Percentiles rank a stretch among this genome's conserved stretches.
phyloP scores from a whole-genome alignment of 345 rosid species.

The Brassica juncea region DNA sequence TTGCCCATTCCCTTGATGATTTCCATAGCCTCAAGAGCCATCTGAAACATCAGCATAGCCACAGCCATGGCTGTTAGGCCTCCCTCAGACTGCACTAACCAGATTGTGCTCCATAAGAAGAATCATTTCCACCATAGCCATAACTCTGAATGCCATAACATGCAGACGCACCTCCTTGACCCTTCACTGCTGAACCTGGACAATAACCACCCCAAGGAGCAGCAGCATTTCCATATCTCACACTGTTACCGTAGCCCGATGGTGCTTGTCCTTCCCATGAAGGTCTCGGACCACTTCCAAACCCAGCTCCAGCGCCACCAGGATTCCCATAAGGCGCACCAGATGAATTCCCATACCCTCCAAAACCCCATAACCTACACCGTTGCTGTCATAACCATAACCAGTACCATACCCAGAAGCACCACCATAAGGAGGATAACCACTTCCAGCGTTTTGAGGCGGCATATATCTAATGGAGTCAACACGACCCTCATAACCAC shows the following conservation, averaged over 20 bases:
- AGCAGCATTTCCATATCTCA: slow-evolving; percentile 79
- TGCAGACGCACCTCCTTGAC: slow-evolving; percentile 69
- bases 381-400: slow-evolving; percentile 73
- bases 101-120: slow-evolving; percentile 64
- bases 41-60: slow-evolving; percentile 77
- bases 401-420: slow-evolving; percentile 76
- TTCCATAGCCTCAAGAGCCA: slow-evolving; percentile 69
- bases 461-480: slow-evolving; percentile 82
- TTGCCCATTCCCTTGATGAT: slow-evolving; percentile 69
- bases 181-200: slow-evolving; percentile 51
- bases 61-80: slow-evolving; percentile 53
- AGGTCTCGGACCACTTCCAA: slow-evolving; percentile 78
- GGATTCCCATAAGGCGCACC: slow-evolving; percentile 76
- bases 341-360: slow-evolving; percentile 77
- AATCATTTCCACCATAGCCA: slow-evolving; percentile 86
- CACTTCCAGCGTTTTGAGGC: slow-evolving; percentile 68
- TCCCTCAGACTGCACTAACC: slow-evolving; percentile 78
- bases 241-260: slow-evolving; percentile 71
- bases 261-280: slow-evolving; percentile 85
- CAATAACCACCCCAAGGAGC: slow-evolving; percentile 68
- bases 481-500: slow-evolving; percentile 74
- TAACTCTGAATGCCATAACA: slow-evolving; percentile 84
- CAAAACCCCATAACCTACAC: slow-evolving; percentile 87
- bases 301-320: slow-evolving; percentile 65
- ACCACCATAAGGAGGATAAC: slow-evolving; percentile 79